A percentile compares a stretch with the other conserved stretches of the same genome.
Conservation (phyloP, 768 basidiomycete species). For the Mycena chlorophos region DNA sequence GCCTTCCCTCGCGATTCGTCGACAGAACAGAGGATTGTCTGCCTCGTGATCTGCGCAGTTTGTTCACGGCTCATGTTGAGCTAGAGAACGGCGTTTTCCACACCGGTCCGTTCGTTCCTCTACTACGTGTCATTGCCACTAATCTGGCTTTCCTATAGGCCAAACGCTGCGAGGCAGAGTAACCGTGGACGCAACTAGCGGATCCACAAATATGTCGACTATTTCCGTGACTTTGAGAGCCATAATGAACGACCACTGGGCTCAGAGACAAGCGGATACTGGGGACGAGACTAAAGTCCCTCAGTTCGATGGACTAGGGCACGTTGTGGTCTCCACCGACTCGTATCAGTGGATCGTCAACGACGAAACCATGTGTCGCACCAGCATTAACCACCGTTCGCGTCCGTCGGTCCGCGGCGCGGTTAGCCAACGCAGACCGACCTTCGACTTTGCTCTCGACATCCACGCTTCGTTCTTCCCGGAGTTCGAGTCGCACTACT, state of each 20-base stretch:
- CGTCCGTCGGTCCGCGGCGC: background rate
- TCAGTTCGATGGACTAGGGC: no score
- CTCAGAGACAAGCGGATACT: background rate
- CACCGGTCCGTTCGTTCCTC: no score
- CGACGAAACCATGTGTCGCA: no score
- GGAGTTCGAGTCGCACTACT: constrained; percentile 10
- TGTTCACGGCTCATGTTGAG: no score
- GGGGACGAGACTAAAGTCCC: background rate
- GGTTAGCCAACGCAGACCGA: background rate
- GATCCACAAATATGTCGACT: constrained; percentile 7
- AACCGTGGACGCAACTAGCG: background rate
- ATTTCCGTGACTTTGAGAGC: background rate
- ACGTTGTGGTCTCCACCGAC: no score
- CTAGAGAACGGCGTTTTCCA: no score
- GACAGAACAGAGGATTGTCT: no score
- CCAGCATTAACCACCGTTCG: background rate
- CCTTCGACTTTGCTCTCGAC: constrained; percentile 8
- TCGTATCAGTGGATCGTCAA: no score
- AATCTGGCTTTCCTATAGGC: background rate
- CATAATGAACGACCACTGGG: background rate
- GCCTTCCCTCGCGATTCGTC: no score
- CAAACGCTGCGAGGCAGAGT: constrained; percentile 4
- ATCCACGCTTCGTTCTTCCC: background rate
- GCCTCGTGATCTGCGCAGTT: no score
- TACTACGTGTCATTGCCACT: no score